Evolutionary conservation across 768 basidiomycete species (phyloP), one percentile per base, ranked within the genome.

Genomic region (Solioccasus polychromus): DNA sequence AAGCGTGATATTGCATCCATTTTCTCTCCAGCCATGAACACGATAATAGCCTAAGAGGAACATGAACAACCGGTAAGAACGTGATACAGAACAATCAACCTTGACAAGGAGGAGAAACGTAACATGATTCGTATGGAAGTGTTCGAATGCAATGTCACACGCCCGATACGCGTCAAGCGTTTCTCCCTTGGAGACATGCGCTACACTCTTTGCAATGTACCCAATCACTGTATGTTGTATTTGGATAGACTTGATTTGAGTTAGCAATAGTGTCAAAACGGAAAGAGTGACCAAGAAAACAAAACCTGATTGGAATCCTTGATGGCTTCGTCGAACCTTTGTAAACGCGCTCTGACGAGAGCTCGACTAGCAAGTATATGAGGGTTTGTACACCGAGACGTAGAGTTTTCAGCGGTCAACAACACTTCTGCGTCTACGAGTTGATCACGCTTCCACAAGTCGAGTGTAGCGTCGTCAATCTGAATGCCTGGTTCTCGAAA

Each of bases 1-100:
- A 26, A 10, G 8, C 37, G 45, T 2, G 48, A 53, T 30, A 51
- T 44, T 4, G 45, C 52, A n/a, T 37, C 32, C 3, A n/a, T 12
- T 8, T 42, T 17, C 11, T 50, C 38, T 18, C 51, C 51, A 5
- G 36, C 40, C 36, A 45, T 39, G n/a, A 36, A 50, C 3, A 45
- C 3, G 19, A 52, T 28, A 3, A 52, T 11, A 3, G 48, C 48
- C 51, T 50, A 8, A 23, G 17, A 5, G 18, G 4, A 8, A 28
- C n/a, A 26, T 11, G 26, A 6, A 11, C 26, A 26, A 26, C 26
- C 11, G 11, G 26, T 26, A 6, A 11, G 3, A 31, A n/a, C n/a
- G n/a, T 9, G 23, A 5, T 3, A 11, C 17, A 14, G 12, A 3
- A 10, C 2, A 29, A 28, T 0, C 10, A 20, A 45, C 47, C 40